A percentile compares a stretch with the other conserved stretches of the same genome.
phyloP scores from a whole-genome alignment of 192 early-diverging fungal genomes.

The Coemansia reversa region DNA sequence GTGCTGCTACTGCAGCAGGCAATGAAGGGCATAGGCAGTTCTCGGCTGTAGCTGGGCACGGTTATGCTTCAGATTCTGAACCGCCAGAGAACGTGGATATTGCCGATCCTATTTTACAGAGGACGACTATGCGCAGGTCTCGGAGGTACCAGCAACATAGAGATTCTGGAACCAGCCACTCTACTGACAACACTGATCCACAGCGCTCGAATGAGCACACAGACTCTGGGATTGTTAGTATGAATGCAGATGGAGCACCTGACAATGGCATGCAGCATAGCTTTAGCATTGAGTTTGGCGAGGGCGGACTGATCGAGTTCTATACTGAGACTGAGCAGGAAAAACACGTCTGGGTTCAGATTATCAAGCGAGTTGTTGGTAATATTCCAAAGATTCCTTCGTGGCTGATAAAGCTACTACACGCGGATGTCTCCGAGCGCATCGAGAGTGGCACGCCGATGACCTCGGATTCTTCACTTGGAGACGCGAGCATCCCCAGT shows the following conservation, averaged over 20 bases:
- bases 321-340: slow-evolving; percentile 46
- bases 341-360: slow-evolving; percentile 54
- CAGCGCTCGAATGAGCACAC: slow-evolving; percentile 7
- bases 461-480: slow-evolving; percentile 35
- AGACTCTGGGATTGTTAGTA: slow-evolving; percentile 45
- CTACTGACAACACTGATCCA: neutral
- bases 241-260: slow-evolving; percentile 8
- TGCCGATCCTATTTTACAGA: slow-evolving; percentile 39
- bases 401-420: slow-evolving; percentile 55
- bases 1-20: slow-evolving; percentile 4
- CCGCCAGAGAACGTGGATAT: slow-evolving; percentile 41
- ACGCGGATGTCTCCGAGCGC: slow-evolving; percentile 47
- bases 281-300: slow-evolving; percentile 55
- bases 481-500: slow-evolving; percentile 27
- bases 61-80: slow-evolving; percentile 53
- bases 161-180: slow-evolving; percentile 4
- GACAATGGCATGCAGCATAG: slow-evolving; percentile 54
- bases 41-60: slow-evolving; percentile 21
- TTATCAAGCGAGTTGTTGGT: slow-evolving; percentile 39
- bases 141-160: slow-evolving; percentile 2
- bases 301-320: slow-evolving; percentile 49
- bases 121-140: slow-evolving; percentile 25
- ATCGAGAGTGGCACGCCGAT: slow-evolving; percentile 17
- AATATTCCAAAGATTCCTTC: slow-evolving; percentile 52
- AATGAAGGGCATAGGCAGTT: slow-evolving; percentile 6